Base-by-base conservation (phyloP, 176 grass and related monocot species). In the Ensete ventricosum region DNA sequence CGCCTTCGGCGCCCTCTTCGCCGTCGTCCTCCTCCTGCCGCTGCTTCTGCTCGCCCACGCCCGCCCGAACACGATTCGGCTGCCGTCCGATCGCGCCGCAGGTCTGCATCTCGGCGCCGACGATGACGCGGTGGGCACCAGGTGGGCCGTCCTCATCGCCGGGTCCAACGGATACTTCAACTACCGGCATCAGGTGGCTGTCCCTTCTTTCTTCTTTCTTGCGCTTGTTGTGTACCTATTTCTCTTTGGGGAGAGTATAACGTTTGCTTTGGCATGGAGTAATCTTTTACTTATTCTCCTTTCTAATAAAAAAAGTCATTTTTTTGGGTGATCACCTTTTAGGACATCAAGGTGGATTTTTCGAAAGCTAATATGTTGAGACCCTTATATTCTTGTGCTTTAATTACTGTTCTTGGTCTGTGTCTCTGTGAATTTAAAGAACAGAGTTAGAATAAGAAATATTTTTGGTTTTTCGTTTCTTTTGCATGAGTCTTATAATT, bases 141-240 rank as follows among this genome's bases (percentile, higher is more conserved):
- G 82, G 65, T 98, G 95, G 95, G 95, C 90, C 16, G 90, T 98
- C 75, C 90, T 98, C 86, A 51, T 98, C 80, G 90, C 94, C 64
- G 90, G 90, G 51, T 98, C 94, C 49, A 83, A 70, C 62, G 94
- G 90, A 50, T 98, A 88, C 79, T 87, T 82, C 74, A 93, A 98
- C 82, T 98, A 98, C 76, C 88, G 95, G 23, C 95, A 98, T 73
- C 95, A 98, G 90, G 95, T 80, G 11, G 14, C 51, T n/a, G 87
- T 12, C 43, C 69, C 2, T 34, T 81, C 64, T 53, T 64, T 13
- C 74, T 64, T 17, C 14, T 24, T 53, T 9, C 6, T 50, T 14
- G 21, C n/a, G 13, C 17, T 60, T 60, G 17, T 1, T 7, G 2
- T 17, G 17, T 0, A 16, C 57, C n/a, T 60, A 21, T 60, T 16